Base-by-base conservation (phyloP, 441 rosid genomes). In the Adansonia rubrostipa region DNA sequence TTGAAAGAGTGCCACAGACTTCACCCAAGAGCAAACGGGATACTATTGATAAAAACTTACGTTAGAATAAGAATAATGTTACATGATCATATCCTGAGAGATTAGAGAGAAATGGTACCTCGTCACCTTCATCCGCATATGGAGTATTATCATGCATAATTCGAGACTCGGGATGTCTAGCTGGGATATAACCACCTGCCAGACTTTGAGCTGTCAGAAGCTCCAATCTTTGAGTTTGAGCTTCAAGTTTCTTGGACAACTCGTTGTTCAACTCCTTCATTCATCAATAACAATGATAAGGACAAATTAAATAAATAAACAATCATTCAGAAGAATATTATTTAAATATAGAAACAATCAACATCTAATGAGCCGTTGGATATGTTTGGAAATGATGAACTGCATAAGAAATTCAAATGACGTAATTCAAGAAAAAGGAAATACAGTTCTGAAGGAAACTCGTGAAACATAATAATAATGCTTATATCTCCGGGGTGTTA, bases 111-210 rank as follows among this genome's bases (percentile, higher is more conserved):
- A 24, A 63, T 17, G 81, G 61, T 85, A 95, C 99, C 99, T 97
- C 99, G 61, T 97, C 99, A 51, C 99, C 99, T 86, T 97, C 99
- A 81, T 95, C 99, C 19, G 97, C 98, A 84, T 89, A 93, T 50
- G 93, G 83, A 86, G 85, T 61, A 77, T 79, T 84, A 77, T 95
- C 98, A 80, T 82, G 91, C 63, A 78, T 47, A 28, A 79, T 47
- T 57, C 45, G 88, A 74, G 91, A 74, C 80, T 91, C 97, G 14
- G 84, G 84, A 71, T 82, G 89, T 81, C 87, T 91, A 79, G 85
- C 81, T 10, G 89, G 83, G 68, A 82, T 67, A 80, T 87, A 85
- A 74, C 82, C 96, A 73, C 64, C 75, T 70, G 86, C 91, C 94
- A 97, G 90, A 81, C 82, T 92, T 85, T 91, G 95, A 71, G 99